These are phyloP conservation scores for Glomus cerebriforme DNA, from an alignment of 192 early-diverging fungal genomes.

Conservation along the genomic window DNA sequence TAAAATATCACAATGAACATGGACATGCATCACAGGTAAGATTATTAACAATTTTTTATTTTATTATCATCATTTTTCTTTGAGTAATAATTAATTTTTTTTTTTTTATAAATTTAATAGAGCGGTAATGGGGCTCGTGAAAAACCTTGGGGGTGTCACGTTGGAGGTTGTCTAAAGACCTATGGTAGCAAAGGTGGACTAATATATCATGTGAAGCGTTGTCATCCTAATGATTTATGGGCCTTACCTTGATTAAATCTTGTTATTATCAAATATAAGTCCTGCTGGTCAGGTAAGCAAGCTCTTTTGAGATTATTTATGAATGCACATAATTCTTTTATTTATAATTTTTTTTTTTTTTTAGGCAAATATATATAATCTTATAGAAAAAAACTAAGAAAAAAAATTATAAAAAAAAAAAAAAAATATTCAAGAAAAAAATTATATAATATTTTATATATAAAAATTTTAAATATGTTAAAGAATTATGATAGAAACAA, in stretches of 20 bases:
- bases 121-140: conserved; percentile 20
- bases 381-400: not conserved
- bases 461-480: not conserved
- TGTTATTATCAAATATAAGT: not conserved
- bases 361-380: not conserved
- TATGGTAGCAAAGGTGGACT: conserved; percentile 45
- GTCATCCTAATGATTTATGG: conserved; percentile 35
- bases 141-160: conserved; percentile 38
- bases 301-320: not conserved
- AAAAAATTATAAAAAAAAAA: not conserved
- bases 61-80: not conserved
- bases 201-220: conserved; percentile 38
- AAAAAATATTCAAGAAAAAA: not conserved
- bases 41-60: not conserved
- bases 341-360: not conserved
- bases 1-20: conserved; percentile 98
- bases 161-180: conserved; percentile 43
- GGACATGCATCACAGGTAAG: conserved; percentile 62
- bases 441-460: not conserved
- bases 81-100: not conserved
- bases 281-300: not conserved
- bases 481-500: not conserved
- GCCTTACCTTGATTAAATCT: not conserved
- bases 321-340: not conserved
- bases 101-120: not conserved